Evolutionary conservation across 306 rosid species (phyloP), one percentile per base, ranked within the genome.

Genomic region (Mimosa pudica): DNA sequence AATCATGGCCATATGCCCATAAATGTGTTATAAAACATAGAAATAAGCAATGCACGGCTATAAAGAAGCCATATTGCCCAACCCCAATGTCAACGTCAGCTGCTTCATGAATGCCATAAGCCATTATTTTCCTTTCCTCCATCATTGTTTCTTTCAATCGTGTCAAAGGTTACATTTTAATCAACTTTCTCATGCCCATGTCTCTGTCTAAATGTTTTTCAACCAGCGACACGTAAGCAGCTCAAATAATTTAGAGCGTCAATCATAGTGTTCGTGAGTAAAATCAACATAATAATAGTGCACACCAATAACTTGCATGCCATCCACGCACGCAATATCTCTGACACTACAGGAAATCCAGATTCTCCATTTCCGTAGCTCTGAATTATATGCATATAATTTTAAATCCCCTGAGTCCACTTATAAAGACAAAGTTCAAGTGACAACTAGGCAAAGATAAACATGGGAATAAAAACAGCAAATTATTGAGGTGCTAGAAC

Each of bases 241-340:
- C 16, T 73, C 38, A 78, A 78, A 60, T 58, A 78, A 74, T 78
- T 45, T 36, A 33, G 71, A 55, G 35, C 73, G 69, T 17, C 73
- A 67, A 83, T 83, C 71, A 83, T 67, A 74, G 60, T 49, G 61
- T 17, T 83, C 73, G 52, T 46, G 70, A 47, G 42, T 58, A 60
- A 38, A 38, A 74, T n/a, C 6, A 55, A 7, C 20, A 20, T 24
- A 13, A 68, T 17, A 55, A 72, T 73, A 47, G 5, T 54, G 36
- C n/a, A 14, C n/a, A 10, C 38, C 10, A 11, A 74, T 5, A 10
- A 55, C 24, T n/a, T 11, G 58, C 65, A 54, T 54, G 36, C 9
- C 10, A 9, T 10, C 57, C 41, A 18, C 52, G 7, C 32, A 10
- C 20, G 36, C 65, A 10, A 57, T n/a, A n/a, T n/a, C 38, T 51